phyloP scores from a whole-genome alignment of 768 basidiomycete genomes.

The Amanita jacksonii region DNA sequence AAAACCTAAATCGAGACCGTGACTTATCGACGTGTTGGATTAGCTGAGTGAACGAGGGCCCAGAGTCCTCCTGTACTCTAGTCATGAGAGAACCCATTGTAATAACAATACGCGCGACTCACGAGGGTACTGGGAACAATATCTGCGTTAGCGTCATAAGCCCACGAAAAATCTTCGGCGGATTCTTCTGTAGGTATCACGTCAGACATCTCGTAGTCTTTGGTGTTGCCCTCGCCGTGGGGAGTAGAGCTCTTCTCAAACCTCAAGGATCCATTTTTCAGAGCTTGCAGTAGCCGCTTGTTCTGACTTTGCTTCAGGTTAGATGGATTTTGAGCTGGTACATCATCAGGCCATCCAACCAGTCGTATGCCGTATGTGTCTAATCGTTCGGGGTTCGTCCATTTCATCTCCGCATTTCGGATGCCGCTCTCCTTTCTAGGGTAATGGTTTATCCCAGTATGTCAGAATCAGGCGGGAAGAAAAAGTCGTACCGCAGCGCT shows the following conservation, averaged over 20 bases:
- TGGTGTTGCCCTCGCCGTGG: slow-evolving; percentile 1
- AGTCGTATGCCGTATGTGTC: slow-evolving; percentile 48
- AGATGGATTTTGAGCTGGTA: slow-evolving; percentile 57
- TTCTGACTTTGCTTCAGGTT: slow-evolving; percentile 46
- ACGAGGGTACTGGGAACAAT: slow-evolving; percentile 5
- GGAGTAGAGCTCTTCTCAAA: slow-evolving; percentile 30
- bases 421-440: slow-evolving; percentile 46
- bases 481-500: slow-evolving; percentile 44
- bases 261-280: slow-evolving; percentile 36
- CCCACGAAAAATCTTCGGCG: slow-evolving; percentile 32
- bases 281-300: slow-evolving; percentile 37
- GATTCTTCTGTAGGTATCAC: slow-evolving; percentile 3
- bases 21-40: neutral
- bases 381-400: slow-evolving; percentile 56
- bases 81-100: neutral
- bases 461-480: slow-evolving; percentile 6
- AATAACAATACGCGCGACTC: neutral
- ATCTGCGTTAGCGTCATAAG: slow-evolving; percentile 28
- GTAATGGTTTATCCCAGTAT: neutral
- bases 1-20: neutral
- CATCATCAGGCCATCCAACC: slow-evolving; percentile 52
- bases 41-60: neutral
- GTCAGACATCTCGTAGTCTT: neutral
- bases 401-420: slow-evolving; percentile 67
- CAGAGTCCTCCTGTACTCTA: neutral